Base-by-base conservation (phyloP, 768 basidiomycete species). In the Lactifluus pinguis region DNA sequence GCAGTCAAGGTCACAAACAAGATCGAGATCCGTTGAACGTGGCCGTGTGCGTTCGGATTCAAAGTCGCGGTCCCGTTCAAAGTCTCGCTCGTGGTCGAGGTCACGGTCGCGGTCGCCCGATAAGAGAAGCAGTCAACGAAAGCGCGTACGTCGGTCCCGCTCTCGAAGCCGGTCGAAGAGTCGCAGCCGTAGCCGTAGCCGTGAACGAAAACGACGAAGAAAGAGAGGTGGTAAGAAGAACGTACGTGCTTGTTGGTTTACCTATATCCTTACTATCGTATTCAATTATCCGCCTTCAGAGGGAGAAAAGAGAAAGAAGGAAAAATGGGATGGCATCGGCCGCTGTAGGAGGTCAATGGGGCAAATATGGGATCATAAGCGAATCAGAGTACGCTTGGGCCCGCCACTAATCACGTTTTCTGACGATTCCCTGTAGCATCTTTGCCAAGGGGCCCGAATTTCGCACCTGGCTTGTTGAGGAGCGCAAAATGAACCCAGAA, bases 381-480 rank as follows among this genome's bases (percentile, higher is more conserved):
- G 94, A 95, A 68, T 69, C 81, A 3, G 92, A 95, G 93, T 95
- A 67, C 69, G 89, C 30, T 45, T 55, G 36, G 32, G n/a, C 44
- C 49, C 36, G 39, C 42, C 42, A 25, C 8, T 38, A n/a, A 45
- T 53, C 15, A 60, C 63, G 3, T 48, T 57, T 13, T 47, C 19
- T 32, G 45, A 55, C 36, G n/a, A 62, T n/a, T 30, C 45, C 45
- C 49, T 25, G 0, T 42, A 94, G 92, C 68, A 81, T 93, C 57
- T 90, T 87, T 69, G 85, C 79, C 57, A 95, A 92, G 69, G 83
- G 82, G 34, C 81, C 85, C 61, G 94, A 97, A 73, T 97, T 95
- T 72, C 81, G 89, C 55, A 83, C 89, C 2, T 97, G 94, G 94
- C 83, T 95, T 4, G 84, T 97, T 13, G 94, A 97, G 71, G 94